Percentiles rank a stretch among this genome's conserved stretches.
These are phyloP conservation scores for Olyra latifolia DNA, from an alignment of 176 grass and related monocot species.

Conservation along the genomic window DNA sequence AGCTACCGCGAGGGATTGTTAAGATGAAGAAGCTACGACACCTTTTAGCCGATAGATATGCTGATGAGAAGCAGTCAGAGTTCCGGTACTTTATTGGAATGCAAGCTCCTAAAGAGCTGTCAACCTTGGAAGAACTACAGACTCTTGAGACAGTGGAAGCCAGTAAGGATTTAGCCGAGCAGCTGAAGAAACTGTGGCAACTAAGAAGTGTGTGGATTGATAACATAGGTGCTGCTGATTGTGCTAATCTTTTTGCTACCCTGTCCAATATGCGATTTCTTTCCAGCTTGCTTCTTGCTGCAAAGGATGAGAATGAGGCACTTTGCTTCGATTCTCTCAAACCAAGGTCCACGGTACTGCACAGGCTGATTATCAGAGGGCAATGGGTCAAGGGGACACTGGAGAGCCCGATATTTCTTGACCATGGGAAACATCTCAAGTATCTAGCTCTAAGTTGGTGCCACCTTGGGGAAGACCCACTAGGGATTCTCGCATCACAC, in stretches of 20 bases:
- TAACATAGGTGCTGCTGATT: slow-evolving; percentile 8
- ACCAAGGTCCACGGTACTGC: neutral
- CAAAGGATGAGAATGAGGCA: neutral
- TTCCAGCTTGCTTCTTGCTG: slow-evolving; percentile 25
- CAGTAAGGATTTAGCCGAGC: slow-evolving; percentile 26
- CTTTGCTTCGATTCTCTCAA: neutral
- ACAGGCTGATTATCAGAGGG: slow-evolving; percentile 27
- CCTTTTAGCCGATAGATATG: slow-evolving; percentile 34
- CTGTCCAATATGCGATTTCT: slow-evolving; percentile 5
- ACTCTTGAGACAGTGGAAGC: slow-evolving; percentile 43
- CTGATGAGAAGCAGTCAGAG: slow-evolving; percentile 18
- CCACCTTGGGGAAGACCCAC: slow-evolving; percentile 4
- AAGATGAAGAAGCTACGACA: slow-evolving; percentile 33
- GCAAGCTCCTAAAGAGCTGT: slow-evolving; percentile 40
- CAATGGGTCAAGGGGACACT: slow-evolving; percentile 7
- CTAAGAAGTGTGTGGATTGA: slow-evolving; percentile 29
- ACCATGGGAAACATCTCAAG: neutral
- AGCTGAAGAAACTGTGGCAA: slow-evolving; percentile 38
- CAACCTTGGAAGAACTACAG: slow-evolving; percentile 28
- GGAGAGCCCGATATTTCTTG: neutral
- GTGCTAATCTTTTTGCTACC: neutral
- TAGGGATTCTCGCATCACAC: neutral
- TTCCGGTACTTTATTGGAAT: slow-evolving; percentile 37
- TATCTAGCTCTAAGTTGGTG: slow-evolving; percentile 34
- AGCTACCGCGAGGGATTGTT: slow-evolving; percentile 25